Evolutionary conservation across 257 asterid species (phyloP).

Genomic region (Sherardia arvensis): DNA sequence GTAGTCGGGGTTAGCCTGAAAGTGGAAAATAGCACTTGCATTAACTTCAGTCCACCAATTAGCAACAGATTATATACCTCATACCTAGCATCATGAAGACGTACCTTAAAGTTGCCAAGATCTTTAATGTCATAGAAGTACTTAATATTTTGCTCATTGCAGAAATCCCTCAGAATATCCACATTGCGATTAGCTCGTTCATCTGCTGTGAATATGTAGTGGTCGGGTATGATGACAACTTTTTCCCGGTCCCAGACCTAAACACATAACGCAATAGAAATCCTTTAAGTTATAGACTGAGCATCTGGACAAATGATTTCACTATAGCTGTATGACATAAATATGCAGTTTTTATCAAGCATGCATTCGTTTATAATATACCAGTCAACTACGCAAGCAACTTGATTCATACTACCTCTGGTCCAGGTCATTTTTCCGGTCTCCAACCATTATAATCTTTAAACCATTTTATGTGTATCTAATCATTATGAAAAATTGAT

Average conservation of each 20-base stretch:
- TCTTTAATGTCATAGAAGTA: slow-evolving; percentile 92
- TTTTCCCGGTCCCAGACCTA: slow-evolving; percentile 98
- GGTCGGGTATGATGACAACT: slow-evolving; percentile 84
- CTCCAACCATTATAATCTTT: background rate
- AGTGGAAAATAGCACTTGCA: background rate
- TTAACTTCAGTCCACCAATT: slow-evolving; percentile 6
- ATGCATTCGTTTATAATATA: background rate
- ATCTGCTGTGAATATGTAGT: slow-evolving; percentile 88
- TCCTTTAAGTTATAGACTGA: background rate
- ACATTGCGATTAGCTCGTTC: slow-evolving; percentile 94
- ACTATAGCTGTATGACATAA: too few relatives aligned
- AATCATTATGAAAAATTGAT: too few relatives aligned
- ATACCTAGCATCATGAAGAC: slow-evolving; percentile 3
- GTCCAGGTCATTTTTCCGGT: background rate
- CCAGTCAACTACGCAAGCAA: background rate
- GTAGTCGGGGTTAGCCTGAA: slow-evolving; percentile 90
- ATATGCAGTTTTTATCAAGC: too few relatives aligned
- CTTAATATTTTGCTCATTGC: slow-evolving; percentile 78
- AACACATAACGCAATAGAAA: slow-evolving; percentile 10
- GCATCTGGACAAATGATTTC: too few relatives aligned
- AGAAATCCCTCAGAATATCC: slow-evolving; percentile 89
- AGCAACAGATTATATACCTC: slow-evolving; percentile 1
- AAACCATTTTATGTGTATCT: too few relatives aligned
- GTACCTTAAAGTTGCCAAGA: slow-evolving; percentile 79
- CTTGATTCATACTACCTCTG: background rate